These are phyloP conservation scores for Myriangium duriaei DNA, from an alignment of 2,329 filamentous ascomycete genomes.

Conservation along the genomic window DNA sequence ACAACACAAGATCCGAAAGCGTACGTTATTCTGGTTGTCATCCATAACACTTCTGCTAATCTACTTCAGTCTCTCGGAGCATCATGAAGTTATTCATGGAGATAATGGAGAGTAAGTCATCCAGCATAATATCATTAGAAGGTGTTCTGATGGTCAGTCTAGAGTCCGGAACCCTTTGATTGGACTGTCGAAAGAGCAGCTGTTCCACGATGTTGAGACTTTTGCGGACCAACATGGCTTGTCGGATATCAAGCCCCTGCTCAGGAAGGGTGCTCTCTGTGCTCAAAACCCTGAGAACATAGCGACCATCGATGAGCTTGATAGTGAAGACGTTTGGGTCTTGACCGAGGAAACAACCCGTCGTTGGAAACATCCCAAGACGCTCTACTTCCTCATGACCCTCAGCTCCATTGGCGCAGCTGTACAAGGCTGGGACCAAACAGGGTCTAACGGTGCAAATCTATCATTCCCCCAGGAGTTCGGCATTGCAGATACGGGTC, in stretches of 20 bases:
- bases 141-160: too few species aligned
- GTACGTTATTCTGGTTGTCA: too few species aligned
- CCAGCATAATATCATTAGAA: too few species aligned
- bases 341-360: too few species aligned
- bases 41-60: too few species aligned
- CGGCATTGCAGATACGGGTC: constrained; percentile 26
- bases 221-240: constrained; percentile 40
- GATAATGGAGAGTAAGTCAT: too few species aligned
- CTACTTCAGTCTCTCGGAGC: too few species aligned
- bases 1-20: too few species aligned
- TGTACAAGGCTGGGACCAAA: constrained; percentile 42
- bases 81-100: too few species aligned
- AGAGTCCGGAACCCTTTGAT: constrained; percentile 42
- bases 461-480: constrained; percentile 34
- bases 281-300: constrained; percentile 37
- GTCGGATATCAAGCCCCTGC: constrained; percentile 26
- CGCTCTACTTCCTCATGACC: constrained; percentile 39
- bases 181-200: constrained; percentile 38
- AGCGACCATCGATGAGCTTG: constrained; percentile 32
- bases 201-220: constrained; percentile 41
- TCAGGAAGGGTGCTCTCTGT: constrained; percentile 38
- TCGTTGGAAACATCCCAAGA: constrained; percentile 33
- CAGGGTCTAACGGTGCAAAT: constrained; percentile 42
- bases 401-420: constrained; percentile 41
- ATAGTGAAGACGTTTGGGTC: constrained; percentile 32